A percentile compares a stretch with the other conserved stretches of the same genome.
phyloP scores from a whole-genome alignment of 176 grass and related monocot species.

The Lolium rigidum region DNA sequence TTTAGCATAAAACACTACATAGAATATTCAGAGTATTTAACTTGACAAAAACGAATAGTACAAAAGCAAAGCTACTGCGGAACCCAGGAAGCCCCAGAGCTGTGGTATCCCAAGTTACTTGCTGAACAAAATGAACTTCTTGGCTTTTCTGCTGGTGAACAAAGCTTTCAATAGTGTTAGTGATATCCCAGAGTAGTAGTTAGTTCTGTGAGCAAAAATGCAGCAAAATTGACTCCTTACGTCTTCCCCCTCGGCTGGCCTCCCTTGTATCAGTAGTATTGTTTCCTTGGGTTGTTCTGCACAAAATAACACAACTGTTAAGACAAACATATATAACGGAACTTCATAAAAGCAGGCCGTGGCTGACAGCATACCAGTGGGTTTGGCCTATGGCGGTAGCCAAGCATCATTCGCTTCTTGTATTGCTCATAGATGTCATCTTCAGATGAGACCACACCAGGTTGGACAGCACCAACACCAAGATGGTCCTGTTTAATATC shows the following conservation, averaged over 20 bases:
- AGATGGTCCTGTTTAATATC: slow-evolving; percentile 87
- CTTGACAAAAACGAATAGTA: slow-evolving; percentile 15
- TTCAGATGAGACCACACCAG: slow-evolving; percentile 76
- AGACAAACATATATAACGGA: neutral
- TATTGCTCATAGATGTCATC: slow-evolving; percentile 99
- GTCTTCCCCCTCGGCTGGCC: slow-evolving; percentile 25
- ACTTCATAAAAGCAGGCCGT: neutral
- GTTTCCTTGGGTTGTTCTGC: slow-evolving; percentile 91
- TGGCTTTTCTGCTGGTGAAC: slow-evolving; percentile 50
- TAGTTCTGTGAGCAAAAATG: slow-evolving; percentile 45
- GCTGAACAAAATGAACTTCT: slow-evolving; percentile 51
- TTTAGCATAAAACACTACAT: slow-evolving; percentile 13
- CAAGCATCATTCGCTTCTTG: slow-evolving; percentile 99
- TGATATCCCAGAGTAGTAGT: slow-evolving; percentile 29
- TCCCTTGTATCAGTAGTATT: slow-evolving; percentile 66
- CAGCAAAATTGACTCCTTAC: slow-evolving; percentile 49
- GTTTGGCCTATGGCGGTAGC: slow-evolving; percentile 88
- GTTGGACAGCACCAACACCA: slow-evolving; percentile 83
- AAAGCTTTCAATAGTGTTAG: slow-evolving; percentile 57
- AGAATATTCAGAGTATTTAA: neutral
- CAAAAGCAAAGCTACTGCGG: slow-evolving; percentile 31
- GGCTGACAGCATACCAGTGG: slow-evolving; percentile 64
- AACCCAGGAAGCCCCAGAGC: slow-evolving; percentile 25
- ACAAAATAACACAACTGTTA: slow-evolving; percentile 27
- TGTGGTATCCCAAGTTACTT: slow-evolving; percentile 38